These are phyloP conservation scores for Sporisorium reilianum DNA, from an alignment of 1,284 basidiomycete species.

Conservation along the genomic window DNA sequence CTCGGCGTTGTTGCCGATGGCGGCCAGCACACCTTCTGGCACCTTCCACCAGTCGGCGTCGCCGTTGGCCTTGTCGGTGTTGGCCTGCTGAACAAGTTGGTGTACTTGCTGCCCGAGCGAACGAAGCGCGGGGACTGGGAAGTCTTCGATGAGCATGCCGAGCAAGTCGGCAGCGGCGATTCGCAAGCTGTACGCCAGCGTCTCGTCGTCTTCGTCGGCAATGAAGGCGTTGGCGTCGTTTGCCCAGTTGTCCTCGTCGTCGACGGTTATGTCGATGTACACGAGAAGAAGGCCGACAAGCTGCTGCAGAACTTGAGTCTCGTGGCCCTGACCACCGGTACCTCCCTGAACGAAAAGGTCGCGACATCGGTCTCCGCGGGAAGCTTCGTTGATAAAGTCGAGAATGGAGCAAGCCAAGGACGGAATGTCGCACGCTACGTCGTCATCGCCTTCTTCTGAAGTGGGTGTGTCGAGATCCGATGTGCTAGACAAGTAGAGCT, in stretches of 20 bases:
- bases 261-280: constrained; percentile 87
- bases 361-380: constrained; percentile 76
- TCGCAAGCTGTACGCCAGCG: constrained; percentile 82
- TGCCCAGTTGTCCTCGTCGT: constrained; percentile 94
- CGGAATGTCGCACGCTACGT: constrained; percentile 75
- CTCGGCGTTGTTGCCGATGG: constrained; percentile 85
- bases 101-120: constrained; percentile 33
- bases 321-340: constrained; percentile 63
- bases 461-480: constrained; percentile 73
- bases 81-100: constrained; percentile 74
- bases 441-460: constrained; percentile 79
- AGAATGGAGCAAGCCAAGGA: constrained; percentile 82
- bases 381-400: constrained; percentile 80
- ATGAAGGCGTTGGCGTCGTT: constrained; percentile 90
- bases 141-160: constrained; percentile 80
- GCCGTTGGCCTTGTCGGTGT: constrained; percentile 57
- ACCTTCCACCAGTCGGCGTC: constrained; percentile 77
- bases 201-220: constrained; percentile 93
- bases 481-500: constrained; percentile 69
- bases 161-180: constrained; percentile 87
- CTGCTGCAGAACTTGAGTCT: constrained; percentile 72
- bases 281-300: constrained; percentile 77
- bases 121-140: constrained; percentile 76
- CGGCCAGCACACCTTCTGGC: constrained; percentile 84
- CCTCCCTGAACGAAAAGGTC: constrained; percentile 74